These are phyloP conservation scores for Chlorella vulgaris DNA, from an alignment of 139 green algal genomes.

Conservation along the genomic window DNA sequence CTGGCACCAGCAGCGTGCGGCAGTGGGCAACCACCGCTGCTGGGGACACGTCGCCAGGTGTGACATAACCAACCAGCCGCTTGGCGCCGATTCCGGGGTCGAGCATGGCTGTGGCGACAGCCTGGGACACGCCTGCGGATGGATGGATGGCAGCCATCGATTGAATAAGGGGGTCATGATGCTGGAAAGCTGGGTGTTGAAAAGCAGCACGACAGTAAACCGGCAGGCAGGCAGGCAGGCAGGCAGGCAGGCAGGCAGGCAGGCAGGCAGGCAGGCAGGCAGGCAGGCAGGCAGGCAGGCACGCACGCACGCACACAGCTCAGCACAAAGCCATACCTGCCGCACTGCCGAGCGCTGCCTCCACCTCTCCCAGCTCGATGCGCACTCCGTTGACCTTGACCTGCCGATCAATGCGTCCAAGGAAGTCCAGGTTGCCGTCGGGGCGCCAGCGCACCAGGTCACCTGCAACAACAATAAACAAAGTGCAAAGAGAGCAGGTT, in stretches of 20 bases:
- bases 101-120: neutral
- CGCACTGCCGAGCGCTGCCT: slow-evolving; percentile 35
- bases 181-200: no score
- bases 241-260: no score
- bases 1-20: slow-evolving; percentile 3
- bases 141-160: neutral
- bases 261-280: no score
- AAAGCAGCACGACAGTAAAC: no score
- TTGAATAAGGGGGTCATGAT: no score
- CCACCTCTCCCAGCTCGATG: slow-evolving; percentile 68
- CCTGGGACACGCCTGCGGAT: slow-evolving; percentile 1
- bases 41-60: neutral
- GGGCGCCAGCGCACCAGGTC: slow-evolving; percentile 44
- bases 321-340: neutral
- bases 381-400: slow-evolving; percentile 66
- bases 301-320: no score
- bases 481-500: no score
- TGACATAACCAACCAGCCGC: slow-evolving; percentile 3
- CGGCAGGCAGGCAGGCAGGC: no score
- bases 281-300: no score
- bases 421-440: slow-evolving; percentile 50
- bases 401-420: slow-evolving; percentile 52
- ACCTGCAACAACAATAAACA: slow-evolving; percentile 37
- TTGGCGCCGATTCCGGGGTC: neutral
- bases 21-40: slow-evolving; percentile 8